A percentile compares a stretch with the other conserved stretches of the same genome.
phyloP scores from a whole-genome alignment of 2,329 filamentous ascomycete genomes.

The Zymoseptoria passerinii region DNA sequence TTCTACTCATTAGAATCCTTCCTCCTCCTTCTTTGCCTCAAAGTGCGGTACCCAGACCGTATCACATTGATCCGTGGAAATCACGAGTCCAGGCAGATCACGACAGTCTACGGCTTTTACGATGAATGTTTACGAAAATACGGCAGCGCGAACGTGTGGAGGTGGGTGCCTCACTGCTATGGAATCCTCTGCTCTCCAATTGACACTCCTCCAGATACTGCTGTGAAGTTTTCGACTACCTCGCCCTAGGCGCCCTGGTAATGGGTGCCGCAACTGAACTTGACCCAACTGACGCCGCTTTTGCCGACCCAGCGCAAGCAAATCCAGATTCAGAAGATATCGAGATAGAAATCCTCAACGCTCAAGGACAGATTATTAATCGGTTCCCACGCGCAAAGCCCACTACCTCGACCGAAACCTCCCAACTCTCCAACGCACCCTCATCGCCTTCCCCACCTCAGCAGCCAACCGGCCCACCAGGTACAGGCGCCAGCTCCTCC shows the following conservation, averaged over 20 bases:
- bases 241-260: conserved; percentile 81
- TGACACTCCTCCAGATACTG: conserved; percentile 48
- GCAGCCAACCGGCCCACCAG: conserved; percentile 56
- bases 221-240: conserved; percentile 96
- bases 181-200: background rate
- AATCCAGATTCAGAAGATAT: conserved; percentile 59
- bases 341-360: conserved; percentile 89
- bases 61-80: conserved; percentile 86
- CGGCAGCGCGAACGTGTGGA: conserved; percentile 92
- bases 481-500: conserved; percentile 67
- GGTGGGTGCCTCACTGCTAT: conserved; percentile 41
- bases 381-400: conserved; percentile 50
- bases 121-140: conserved; percentile 96
- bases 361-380: conserved; percentile 69
- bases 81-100: conserved; percentile 85
- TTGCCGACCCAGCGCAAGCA: conserved; percentile 41
- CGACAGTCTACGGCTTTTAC: conserved; percentile 96
- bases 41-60: conserved; percentile 93
- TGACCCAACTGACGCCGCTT: conserved; percentile 51
- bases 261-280: conserved; percentile 68
- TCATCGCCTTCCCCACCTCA: conserved; percentile 34
- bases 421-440: conserved; percentile 21
- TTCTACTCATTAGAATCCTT: conserved; percentile 98
- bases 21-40: conserved; percentile 86
- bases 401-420: conserved; percentile 11